These are phyloP conservation scores for Cicer pinnatifidum DNA, from an alignment of 306 rosid genomes.

Conservation along the genomic window DNA sequence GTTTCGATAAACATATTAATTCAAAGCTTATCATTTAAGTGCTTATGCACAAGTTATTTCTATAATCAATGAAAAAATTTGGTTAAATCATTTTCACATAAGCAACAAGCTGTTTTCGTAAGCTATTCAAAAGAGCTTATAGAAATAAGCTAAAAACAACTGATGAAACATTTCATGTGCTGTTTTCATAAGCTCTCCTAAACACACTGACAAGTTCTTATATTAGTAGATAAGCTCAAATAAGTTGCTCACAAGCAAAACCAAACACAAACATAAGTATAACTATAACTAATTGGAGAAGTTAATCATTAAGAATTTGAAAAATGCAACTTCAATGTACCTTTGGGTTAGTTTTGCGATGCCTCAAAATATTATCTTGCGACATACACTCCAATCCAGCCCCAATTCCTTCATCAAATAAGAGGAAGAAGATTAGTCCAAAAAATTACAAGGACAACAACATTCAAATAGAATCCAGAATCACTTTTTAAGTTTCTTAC, in stretches of 20 bases:
- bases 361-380: conserved; percentile 45
- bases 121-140: background rate
- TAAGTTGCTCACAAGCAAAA: background rate
- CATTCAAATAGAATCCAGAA: background rate
- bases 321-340: conserved; percentile 46
- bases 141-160: background rate
- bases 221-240: background rate
- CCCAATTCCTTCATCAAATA: conserved; percentile 67
- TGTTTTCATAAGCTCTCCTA: background rate
- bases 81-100: too few species aligned
- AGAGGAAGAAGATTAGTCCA: conserved; percentile 31
- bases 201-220: background rate
- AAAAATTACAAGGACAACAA: background rate
- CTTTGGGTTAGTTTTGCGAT: conserved; percentile 58
- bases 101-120: too few species aligned
- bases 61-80: too few species aligned
- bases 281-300: background rate
- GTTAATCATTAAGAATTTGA: background rate
- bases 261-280: background rate
- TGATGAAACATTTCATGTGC: background rate
- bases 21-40: background rate
- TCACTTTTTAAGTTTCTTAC: conserved; percentile 52
- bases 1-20: too few species aligned
- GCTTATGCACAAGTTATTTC: too few species aligned
- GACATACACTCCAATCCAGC: conserved; percentile 93